phyloP scores from a whole-genome alignment of 345 rosid species.

The Populus ilicifolia region DNA sequence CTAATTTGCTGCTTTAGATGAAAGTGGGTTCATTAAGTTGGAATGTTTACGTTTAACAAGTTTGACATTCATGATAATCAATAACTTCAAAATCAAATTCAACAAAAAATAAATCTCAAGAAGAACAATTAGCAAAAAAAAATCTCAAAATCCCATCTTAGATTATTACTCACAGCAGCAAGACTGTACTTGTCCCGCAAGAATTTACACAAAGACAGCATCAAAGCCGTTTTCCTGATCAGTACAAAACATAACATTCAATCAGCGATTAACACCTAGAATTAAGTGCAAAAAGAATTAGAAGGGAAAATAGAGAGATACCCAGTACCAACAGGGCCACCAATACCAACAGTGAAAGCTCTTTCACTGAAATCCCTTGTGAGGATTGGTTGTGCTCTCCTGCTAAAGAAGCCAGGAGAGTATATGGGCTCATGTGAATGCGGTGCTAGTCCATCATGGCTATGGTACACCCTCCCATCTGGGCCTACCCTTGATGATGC shows the following conservation, averaged over 20 bases:
- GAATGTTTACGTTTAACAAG: not conserved
- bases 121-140: not conserved
- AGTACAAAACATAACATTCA: not conserved
- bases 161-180: slow-evolving; percentile 70
- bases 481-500: slow-evolving; percentile 58
- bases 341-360: slow-evolving; percentile 94
- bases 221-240: slow-evolving; percentile 84
- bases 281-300: not conserved
- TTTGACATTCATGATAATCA: too few species aligned
- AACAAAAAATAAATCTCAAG: not conserved
- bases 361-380: slow-evolving; percentile 76
- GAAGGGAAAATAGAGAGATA: slow-evolving; percentile 25
- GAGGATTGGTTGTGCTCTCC: slow-evolving; percentile 78
- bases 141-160: not conserved
- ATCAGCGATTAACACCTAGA: not conserved
- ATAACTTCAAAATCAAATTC: not conserved
- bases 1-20: not conserved
- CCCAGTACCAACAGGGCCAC: slow-evolving; percentile 99
- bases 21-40: not conserved
- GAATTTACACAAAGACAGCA: slow-evolving; percentile 73
- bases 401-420: slow-evolving; percentile 88
- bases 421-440: slow-evolving; percentile 97
- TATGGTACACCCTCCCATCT: slow-evolving; percentile 80
- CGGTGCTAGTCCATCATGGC: slow-evolving; percentile 98
- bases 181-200: slow-evolving; percentile 90